Percentiles rank a stretch among this genome's conserved stretches.
These are phyloP conservation scores for Debaryomycetaceae sp. DNA, from an alignment of 1,139 yeast species.

Conservation along the genomic window DNA sequence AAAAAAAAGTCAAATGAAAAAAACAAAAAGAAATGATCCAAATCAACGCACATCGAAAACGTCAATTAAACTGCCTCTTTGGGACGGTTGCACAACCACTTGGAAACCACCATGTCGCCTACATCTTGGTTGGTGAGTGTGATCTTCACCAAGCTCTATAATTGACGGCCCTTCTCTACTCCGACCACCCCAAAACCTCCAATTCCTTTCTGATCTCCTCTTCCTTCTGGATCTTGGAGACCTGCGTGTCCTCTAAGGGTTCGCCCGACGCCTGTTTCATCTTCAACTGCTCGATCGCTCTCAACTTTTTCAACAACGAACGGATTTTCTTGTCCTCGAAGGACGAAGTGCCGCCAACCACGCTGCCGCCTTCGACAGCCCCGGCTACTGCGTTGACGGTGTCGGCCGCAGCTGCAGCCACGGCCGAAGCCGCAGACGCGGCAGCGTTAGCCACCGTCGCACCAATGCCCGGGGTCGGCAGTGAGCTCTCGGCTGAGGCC, in stretches of 20 bases:
- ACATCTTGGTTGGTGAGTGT: not conserved
- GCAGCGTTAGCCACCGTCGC: slow-evolving; percentile 17
- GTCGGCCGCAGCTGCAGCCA: slow-evolving; percentile 15
- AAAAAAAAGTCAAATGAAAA: slow-evolving; percentile 4
- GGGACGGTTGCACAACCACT: too few species aligned
- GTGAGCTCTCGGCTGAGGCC: slow-evolving; percentile 12
- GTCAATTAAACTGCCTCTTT: too few species aligned
- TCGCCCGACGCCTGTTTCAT: slow-evolving; percentile 83
- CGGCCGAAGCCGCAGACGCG: slow-evolving; percentile 19
- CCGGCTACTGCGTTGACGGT: slow-evolving; percentile 14
- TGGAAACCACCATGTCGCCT: too few species aligned
- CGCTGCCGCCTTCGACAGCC: slow-evolving; percentile 30
- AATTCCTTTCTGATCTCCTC: slow-evolving; percentile 72
- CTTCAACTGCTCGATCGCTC: slow-evolving; percentile 90
- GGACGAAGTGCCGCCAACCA: slow-evolving; percentile 60
- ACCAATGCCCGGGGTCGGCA: slow-evolving; percentile 10
- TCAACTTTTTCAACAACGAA: slow-evolving; percentile 81
- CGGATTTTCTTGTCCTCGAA: slow-evolving; percentile 90
- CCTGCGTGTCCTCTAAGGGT: slow-evolving; percentile 86
- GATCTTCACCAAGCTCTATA: not conserved
- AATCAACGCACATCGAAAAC: not conserved
- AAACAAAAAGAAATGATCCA: slow-evolving; percentile 2
- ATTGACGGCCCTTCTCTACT: slow-evolving; percentile 11
- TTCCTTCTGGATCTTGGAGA: slow-evolving; percentile 85
- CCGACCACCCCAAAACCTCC: slow-evolving; percentile 67